phyloP scores from a whole-genome alignment of 768 basidiomycete genomes.

The Hericium rajendrae region DNA sequence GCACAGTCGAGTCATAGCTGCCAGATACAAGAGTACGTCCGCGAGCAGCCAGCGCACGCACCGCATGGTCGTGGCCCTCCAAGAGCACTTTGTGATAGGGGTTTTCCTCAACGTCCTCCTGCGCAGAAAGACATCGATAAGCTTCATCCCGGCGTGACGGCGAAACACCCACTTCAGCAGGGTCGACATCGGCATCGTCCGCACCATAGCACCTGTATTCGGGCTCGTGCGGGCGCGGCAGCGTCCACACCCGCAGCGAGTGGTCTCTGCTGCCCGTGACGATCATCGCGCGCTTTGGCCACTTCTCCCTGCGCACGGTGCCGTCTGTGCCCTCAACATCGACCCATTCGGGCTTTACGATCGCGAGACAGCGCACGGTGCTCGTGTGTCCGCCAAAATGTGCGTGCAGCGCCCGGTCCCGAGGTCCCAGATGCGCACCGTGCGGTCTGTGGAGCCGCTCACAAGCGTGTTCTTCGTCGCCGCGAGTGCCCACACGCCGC shows the following conservation, averaged over 20 bases:
- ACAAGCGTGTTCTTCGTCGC: constrained; percentile 82
- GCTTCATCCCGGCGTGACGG: background rate
- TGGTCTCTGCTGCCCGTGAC: constrained; percentile 68
- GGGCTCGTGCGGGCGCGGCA: constrained; percentile 62
- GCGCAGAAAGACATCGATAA: constrained; percentile 4
- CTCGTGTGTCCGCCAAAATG: constrained; percentile 94
- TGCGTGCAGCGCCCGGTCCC: constrained; percentile 76
- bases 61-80: constrained; percentile 85
- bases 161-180: constrained; percentile 31
- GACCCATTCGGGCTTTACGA: constrained; percentile 87
- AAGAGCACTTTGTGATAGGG: constrained; percentile 84
- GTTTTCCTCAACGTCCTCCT: constrained; percentile 68
- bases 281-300: constrained; percentile 62
- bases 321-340: constrained; percentile 61
- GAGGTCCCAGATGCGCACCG: constrained; percentile 88
- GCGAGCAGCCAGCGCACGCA: constrained; percentile 84
- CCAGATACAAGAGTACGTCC: constrained; percentile 89
- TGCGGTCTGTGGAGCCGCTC: constrained; percentile 89
- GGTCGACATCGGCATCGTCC: constrained; percentile 52
- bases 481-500: constrained; percentile 95
- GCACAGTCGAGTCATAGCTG: constrained; percentile 91
- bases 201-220: constrained; percentile 61
- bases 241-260: constrained; percentile 55
- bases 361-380: constrained; percentile 91
- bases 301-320: constrained; percentile 54